Evolutionary conservation across 805 yeast species (phyloP), one percentile per base, ranked within the genome.

Genomic region (Pichia deserticola): DNA sequence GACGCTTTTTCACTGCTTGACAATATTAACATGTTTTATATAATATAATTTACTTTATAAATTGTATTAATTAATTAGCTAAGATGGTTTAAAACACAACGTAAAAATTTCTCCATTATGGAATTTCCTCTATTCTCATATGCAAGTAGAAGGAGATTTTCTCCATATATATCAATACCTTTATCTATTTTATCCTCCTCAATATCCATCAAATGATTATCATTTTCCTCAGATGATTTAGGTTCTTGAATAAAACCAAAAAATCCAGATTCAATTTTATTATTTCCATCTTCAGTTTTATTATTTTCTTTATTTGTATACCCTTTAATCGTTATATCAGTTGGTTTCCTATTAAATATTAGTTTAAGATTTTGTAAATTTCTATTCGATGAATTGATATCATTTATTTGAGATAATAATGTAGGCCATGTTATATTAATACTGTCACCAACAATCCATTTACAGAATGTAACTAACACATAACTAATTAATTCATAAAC

Each of bases 241-340:
- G 67, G 64, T 13, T 63, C 67, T 40, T 61, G 57, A 10, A 63
- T 59, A 45, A 62, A 61, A 0, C 67, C 67, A 53, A 64, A 62
- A 32, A 64, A 60, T 28, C 57, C 61, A 5, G 60, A 50, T 36
- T 64, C 67, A 41, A 59, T 54, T 9, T 55, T 57, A 11, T 50
- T 38, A 28, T 56, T 59, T 4, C 40, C 37, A 6, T 34, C 47
- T 28, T 33, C 37, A 5, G 40, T 34, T 5, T 48, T 47, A 20
- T 4, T 3, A 5, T 32, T 44, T 36, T 35, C 11, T 15, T 36
- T 28, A 12, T 42, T 2, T 27, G 41, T 10, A 47, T 45, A 41
- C 42, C 50, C 28, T 37, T 44, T n/a, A 48, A 42, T 20, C 40
- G 38, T 35, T 51, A 40, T 34, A 11, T 39, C 36, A 8, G 46